These are phyloP conservation scores for Pythium pyrilobum DNA, from an alignment of 352 stramenopile genomes.

Conservation along the genomic window DNA sequence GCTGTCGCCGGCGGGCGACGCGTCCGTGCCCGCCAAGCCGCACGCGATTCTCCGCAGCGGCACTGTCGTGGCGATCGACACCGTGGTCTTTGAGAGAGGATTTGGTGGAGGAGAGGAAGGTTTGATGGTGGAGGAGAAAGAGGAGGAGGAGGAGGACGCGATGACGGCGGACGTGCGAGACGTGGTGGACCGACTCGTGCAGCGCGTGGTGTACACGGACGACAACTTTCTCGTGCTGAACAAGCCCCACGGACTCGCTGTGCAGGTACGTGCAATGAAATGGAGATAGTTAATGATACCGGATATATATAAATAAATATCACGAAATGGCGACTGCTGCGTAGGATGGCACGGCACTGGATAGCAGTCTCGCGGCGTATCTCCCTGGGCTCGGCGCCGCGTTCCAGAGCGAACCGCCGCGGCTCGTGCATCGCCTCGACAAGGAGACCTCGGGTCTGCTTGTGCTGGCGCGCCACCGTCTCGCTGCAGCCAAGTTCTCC, in stretches of 20 bases:
- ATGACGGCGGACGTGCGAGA: neutral
- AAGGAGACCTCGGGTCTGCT: slow-evolving; percentile 65
- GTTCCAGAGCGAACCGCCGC: slow-evolving; percentile 22
- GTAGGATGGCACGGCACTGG: slow-evolving; percentile 39
- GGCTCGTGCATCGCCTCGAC: slow-evolving; percentile 65
- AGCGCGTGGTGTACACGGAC: slow-evolving; percentile 43
- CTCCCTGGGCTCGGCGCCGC: slow-evolving; percentile 31
- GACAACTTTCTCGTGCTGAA: slow-evolving; percentile 59
- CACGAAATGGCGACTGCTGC: no score
- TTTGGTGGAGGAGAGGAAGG: no score
- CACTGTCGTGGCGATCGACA: slow-evolving; percentile 45
- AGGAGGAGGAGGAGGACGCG: neutral
- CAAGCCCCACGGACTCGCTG: slow-evolving; percentile 64
- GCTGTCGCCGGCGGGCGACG: slow-evolving; percentile 2
- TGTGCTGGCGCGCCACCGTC: slow-evolving; percentile 57
- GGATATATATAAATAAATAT: no score
- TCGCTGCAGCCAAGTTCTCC: slow-evolving; percentile 59
- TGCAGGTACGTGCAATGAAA: slow-evolving; percentile 45
- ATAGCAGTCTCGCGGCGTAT: slow-evolving; percentile 37
- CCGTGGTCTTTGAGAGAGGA: slow-evolving; percentile 28
- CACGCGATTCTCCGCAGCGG: slow-evolving; percentile 35
- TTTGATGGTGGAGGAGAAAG: neutral
- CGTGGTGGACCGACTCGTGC: slow-evolving; percentile 23
- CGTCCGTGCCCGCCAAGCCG: slow-evolving; percentile 13
- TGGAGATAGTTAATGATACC: no score